Evolutionary conservation across 2,329 filamentous ascomycete species (phyloP).

Genomic region (Aspergillus clavatus): DNA sequence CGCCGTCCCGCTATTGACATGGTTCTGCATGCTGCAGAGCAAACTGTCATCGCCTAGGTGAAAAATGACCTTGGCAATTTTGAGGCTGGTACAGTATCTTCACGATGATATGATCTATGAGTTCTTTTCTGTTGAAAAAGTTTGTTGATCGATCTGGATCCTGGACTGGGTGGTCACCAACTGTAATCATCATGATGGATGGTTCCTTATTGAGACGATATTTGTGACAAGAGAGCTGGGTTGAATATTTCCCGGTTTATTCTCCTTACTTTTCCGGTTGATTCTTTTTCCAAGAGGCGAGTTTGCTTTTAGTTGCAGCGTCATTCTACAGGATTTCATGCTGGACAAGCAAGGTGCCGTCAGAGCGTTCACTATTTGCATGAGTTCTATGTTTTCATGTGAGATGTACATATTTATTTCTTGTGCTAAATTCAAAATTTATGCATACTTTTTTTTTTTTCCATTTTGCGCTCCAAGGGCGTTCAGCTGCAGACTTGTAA

Average conservation of each 20-base stretch:
- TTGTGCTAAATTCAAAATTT: not conserved
- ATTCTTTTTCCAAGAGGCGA: not conserved
- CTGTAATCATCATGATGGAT: conserved; percentile 3
- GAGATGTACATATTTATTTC: conserved; percentile 16
- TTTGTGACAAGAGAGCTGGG: conserved; percentile 1
- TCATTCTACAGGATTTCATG: conserved; percentile 6
- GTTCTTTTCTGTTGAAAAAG: conserved; percentile 9
- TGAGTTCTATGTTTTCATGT: conserved; percentile 2
- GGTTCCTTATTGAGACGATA: conserved; percentile 4
- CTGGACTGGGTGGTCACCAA: not conserved
- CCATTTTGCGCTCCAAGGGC: not conserved
- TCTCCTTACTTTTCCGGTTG: conserved; percentile 3
- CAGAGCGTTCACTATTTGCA: conserved; percentile 15
- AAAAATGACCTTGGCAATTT: not conserved
- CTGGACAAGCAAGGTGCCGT: conserved; percentile 16
- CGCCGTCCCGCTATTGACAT: conserved; percentile 62
- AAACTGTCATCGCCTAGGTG: conserved; percentile 27
- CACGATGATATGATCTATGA: conserved; percentile 15
- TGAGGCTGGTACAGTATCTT: not conserved
- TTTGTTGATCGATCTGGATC: conserved; percentile 4
- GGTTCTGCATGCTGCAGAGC: conserved; percentile 31
- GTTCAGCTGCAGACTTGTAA: not conserved
- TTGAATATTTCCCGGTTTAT: not conserved
- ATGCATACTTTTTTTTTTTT: not conserved
- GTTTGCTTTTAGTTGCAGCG: conserved; percentile 13